phyloP scores from a whole-genome alignment of 2,329 filamentous ascomycete genomes.

The Coniella vitis region DNA sequence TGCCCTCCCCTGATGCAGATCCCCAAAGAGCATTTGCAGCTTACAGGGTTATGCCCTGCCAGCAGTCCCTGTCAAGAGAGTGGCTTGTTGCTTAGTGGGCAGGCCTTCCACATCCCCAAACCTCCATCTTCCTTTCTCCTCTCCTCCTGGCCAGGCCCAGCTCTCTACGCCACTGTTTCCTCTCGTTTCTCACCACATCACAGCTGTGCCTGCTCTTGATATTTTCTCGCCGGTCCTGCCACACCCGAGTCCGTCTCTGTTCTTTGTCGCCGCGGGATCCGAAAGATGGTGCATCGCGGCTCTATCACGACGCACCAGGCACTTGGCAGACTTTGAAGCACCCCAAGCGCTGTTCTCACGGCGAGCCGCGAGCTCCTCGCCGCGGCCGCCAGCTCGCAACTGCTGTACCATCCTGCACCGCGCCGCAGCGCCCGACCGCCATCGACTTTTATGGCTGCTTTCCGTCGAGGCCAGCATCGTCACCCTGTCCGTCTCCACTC shows the following conservation, averaged over 20 bases:
- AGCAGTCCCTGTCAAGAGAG: neutral
- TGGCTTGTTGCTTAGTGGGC: neutral
- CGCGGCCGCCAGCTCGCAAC: too few species aligned
- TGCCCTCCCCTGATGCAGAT: slow-evolving; percentile 6
- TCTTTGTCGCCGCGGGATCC: too few species aligned
- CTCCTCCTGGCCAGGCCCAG: neutral
- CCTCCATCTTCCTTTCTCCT: neutral
- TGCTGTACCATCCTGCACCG: too few species aligned
- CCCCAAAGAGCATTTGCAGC: neutral
- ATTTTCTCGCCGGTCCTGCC: neutral
- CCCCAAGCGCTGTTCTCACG: too few species aligned
- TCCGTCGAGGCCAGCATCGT: neutral
- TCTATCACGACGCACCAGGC: neutral
- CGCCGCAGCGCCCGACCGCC: neutral
- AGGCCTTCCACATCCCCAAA: neutral
- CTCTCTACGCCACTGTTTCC: neutral
- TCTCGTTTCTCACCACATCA: too few species aligned
- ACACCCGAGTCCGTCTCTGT: neutral
- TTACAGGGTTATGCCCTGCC: neutral
- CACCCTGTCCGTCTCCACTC: neutral
- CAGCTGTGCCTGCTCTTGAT: neutral
- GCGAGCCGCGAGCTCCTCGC: too few species aligned
- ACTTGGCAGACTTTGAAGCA: too few species aligned
- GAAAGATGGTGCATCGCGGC: neutral
- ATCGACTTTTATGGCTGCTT: neutral